phyloP scores from a whole-genome alignment of 2,329 filamentous ascomycete species.

The Alternaria sp. region DNA sequence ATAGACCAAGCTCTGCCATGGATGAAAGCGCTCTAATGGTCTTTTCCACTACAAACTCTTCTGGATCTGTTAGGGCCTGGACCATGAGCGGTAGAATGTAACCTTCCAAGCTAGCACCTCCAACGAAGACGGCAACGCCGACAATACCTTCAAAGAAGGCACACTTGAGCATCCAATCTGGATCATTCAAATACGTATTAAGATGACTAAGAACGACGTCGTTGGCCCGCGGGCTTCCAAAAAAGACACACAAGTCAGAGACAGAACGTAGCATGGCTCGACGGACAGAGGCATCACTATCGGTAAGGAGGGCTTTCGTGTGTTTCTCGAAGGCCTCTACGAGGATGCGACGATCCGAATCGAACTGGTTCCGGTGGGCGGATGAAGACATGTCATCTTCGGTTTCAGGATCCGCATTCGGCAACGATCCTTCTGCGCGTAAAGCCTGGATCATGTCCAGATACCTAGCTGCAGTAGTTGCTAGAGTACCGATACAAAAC shows the following conservation, averaged over 20 bases:
- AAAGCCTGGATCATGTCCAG: constrained; percentile 90
- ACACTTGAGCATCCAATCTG: constrained; percentile 95
- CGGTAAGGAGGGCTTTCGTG: constrained; percentile 88
- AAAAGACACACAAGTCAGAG: constrained; percentile 91
- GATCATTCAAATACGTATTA: constrained; percentile 95
- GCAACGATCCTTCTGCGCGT: constrained; percentile 80
- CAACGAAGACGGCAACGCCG: constrained; percentile 88
- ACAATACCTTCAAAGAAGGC: constrained; percentile 96
- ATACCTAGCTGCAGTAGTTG: constrained; percentile 82
- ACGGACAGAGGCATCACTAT: constrained; percentile 82
- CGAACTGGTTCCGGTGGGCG: constrained; percentile 82
- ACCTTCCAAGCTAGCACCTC: constrained; percentile 86
- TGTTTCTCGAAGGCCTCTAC: constrained; percentile 85
- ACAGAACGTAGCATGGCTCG: constrained; percentile 92
- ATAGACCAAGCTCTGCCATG: constrained; percentile 84
- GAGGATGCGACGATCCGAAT: constrained; percentile 82
- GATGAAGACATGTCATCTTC: constrained; percentile 74
- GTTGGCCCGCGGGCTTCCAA: constrained; percentile 87
- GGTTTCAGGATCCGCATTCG: constrained; percentile 76
- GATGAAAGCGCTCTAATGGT: constrained; percentile 86
- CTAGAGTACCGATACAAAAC: constrained; percentile 86
- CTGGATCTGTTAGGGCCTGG: constrained; percentile 88
- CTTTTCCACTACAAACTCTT: constrained; percentile 92
- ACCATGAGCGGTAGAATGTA: constrained; percentile 97
- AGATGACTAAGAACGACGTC: constrained; percentile 96